Conservation (phyloP, 2,329 filamentous ascomycete genomes). For the Pestalotiopsis sp. region DNA sequence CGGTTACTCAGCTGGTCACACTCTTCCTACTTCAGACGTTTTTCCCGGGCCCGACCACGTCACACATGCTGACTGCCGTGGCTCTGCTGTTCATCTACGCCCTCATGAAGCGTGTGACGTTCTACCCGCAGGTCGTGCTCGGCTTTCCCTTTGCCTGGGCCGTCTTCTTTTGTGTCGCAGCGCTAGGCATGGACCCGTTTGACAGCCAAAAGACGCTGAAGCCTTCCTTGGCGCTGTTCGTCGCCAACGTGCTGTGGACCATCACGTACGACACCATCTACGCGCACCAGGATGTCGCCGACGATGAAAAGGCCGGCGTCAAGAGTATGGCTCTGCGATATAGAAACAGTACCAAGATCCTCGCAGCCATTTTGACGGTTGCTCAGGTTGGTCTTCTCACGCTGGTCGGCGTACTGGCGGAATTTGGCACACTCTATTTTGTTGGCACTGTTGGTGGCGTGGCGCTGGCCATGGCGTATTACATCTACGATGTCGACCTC, state of each 20-base stretch:
- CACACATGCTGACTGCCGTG: slow-evolving; percentile 7
- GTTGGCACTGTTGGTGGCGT: slow-evolving; percentile 17
- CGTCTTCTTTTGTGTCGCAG: slow-evolving; percentile 49
- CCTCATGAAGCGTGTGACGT: slow-evolving; percentile 53
- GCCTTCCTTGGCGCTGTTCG: neutral
- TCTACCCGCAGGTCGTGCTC: slow-evolving; percentile 54
- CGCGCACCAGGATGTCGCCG: slow-evolving; percentile 51
- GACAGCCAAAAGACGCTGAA: slow-evolving; percentile 34
- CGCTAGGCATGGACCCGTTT: slow-evolving; percentile 47
- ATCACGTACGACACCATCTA: slow-evolving; percentile 18
- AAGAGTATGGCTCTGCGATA: slow-evolving; percentile 51
- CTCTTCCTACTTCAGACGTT: slow-evolving; percentile 35
- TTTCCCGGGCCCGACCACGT: neutral
- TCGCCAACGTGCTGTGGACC: neutral
- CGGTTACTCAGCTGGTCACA: slow-evolving; percentile 36
- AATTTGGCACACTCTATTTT: slow-evolving; percentile 13
- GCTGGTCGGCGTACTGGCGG: slow-evolving; percentile 14
- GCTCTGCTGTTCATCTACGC: slow-evolving; percentile 48
- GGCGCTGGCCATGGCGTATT: slow-evolving; percentile 15
- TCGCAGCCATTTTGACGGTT: slow-evolving; percentile 12
- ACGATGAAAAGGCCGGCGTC: slow-evolving; percentile 51
- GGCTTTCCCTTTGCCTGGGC: slow-evolving; percentile 54
- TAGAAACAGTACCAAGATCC: slow-evolving; percentile 7
- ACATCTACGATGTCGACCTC: slow-evolving; percentile 19
- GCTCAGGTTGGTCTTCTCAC: slow-evolving; percentile 12